phyloP scores from a whole-genome alignment of 1,139 yeast genomes.

The Pichia sp. region DNA sequence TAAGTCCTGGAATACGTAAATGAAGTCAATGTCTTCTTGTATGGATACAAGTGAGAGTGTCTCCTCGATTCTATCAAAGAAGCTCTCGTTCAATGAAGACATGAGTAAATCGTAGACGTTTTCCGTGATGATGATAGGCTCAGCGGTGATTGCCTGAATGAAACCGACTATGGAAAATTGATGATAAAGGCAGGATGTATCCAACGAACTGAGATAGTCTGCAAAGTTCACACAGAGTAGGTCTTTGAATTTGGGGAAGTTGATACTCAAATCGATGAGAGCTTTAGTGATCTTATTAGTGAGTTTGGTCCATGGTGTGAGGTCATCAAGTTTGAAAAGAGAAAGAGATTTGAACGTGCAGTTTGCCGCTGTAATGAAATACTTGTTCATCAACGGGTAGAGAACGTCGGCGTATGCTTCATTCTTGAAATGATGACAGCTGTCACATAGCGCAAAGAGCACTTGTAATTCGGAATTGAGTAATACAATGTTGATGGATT shows the following conservation, averaged over 20 bases:
- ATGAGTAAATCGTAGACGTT: constrained; percentile 33
- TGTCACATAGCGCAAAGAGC: constrained; percentile 55
- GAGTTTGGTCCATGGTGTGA: constrained; percentile 28
- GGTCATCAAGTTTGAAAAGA: constrained; percentile 24
- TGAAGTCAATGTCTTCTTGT: constrained; percentile 9
- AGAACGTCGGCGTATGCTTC: constrained; percentile 44
- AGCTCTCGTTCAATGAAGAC: constrained; percentile 34
- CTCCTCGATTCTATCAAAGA: constrained; percentile 18
- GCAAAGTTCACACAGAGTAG: constrained; percentile 13
- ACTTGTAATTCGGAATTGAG: constrained; percentile 53
- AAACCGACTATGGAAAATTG: constrained; percentile 43
- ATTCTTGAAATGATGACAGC: constrained; percentile 38
- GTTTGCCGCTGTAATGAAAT: constrained; percentile 51
- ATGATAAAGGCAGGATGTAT: constrained; percentile 27
- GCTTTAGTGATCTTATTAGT: constrained; percentile 27
- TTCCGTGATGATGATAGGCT: constrained; percentile 31
- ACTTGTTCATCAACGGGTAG: constrained; percentile 46
- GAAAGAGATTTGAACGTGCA: constrained; percentile 31
- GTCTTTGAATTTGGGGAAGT: constrained; percentile 28
- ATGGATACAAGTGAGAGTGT: constrained; percentile 11
- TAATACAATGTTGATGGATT: background rate
- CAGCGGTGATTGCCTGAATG: constrained; percentile 35
- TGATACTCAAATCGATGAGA: constrained; percentile 29
- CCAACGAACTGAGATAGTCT: constrained; percentile 26
- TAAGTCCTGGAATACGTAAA: constrained; percentile 17